Percentiles rank a stretch among this genome's conserved stretches.
phyloP scores from a whole-genome alignment of 371 early-diverging fungal species.

The Mortierella sp. region DNA sequence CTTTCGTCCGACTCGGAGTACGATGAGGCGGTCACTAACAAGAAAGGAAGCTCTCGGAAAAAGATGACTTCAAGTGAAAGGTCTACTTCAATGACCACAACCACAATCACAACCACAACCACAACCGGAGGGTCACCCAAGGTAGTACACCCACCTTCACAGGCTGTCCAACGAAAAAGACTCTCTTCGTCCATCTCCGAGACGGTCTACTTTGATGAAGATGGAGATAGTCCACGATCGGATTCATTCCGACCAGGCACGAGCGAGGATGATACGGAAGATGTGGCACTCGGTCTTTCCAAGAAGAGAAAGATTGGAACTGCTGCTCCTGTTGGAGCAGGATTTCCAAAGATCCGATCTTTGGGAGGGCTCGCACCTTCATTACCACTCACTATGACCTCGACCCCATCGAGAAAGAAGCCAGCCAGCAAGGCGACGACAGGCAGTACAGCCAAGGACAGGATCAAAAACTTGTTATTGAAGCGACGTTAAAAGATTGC shows the following conservation, averaged over 20 bases:
- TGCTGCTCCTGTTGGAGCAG: constrained; percentile 15
- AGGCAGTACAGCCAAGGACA: constrained; percentile 42
- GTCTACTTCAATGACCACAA: not conserved
- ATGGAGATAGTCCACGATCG: constrained; percentile 4
- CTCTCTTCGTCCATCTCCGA: constrained; percentile 15
- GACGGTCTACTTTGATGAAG: constrained; percentile 40
- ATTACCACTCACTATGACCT: not conserved
- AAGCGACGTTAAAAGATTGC: constrained; percentile 24
- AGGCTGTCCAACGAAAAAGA: not conserved
- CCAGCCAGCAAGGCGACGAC: constrained; percentile 9
- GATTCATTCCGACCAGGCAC: not conserved
- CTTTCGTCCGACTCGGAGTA: constrained; percentile 43
- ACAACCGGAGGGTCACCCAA: not conserved
- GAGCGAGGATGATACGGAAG: constrained; percentile 20
- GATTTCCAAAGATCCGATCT: not conserved
- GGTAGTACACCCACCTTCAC: not conserved
- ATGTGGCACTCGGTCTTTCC: constrained; percentile 23
- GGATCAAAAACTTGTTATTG: constrained; percentile 37
- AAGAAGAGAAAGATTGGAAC: constrained; percentile 28
- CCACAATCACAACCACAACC: not conserved
- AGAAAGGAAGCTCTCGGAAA: constrained; percentile 2
- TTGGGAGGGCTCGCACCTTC: no score
- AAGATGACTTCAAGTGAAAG: not conserved
- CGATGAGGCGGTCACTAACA: constrained; percentile 13
- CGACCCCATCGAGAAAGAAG: not conserved